These are phyloP conservation scores for Sanghuangporus sanghuang DNA, from an alignment of 1,284 basidiomycete species.

Conservation along the genomic window DNA sequence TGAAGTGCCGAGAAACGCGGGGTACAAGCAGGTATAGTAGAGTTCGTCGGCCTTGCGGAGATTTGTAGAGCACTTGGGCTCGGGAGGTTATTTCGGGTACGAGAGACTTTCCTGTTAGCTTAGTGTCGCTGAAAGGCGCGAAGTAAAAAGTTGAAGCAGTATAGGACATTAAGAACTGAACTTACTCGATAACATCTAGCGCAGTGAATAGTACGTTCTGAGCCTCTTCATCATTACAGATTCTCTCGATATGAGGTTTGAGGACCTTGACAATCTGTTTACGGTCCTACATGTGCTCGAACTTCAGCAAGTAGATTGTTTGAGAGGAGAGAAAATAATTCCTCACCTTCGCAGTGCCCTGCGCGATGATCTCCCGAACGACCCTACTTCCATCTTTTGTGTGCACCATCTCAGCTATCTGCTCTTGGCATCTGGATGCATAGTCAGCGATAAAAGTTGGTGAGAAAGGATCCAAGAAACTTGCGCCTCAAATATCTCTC, in stretches of 20 bases:
- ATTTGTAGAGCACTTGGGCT: slow-evolving; percentile 49
- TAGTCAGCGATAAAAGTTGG: neutral
- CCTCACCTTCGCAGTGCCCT: slow-evolving; percentile 72
- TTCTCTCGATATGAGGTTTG: slow-evolving; percentile 81
- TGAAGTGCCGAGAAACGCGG: slow-evolving; percentile 75
- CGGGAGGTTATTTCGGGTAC: slow-evolving; percentile 56
- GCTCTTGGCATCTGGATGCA: slow-evolving; percentile 63
- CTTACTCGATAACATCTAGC: slow-evolving; percentile 81
- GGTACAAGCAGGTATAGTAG: slow-evolving; percentile 80
- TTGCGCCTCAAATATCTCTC: slow-evolving; percentile 66
- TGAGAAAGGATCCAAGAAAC: neutral
- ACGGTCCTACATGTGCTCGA: slow-evolving; percentile 54
- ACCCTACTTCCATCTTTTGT: slow-evolving; percentile 86
- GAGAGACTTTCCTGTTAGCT: slow-evolving; percentile 75
- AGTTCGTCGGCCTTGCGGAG: slow-evolving; percentile 67
- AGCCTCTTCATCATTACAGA: slow-evolving; percentile 82
- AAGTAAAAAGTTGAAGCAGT: slow-evolving; percentile 3
- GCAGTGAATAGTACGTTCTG: slow-evolving; percentile 86
- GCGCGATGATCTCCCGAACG: slow-evolving; percentile 77
- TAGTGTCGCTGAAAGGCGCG: slow-evolving; percentile 63
- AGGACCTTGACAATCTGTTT: slow-evolving; percentile 84
- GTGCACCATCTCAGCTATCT: slow-evolving; percentile 86
- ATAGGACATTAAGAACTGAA: neutral
- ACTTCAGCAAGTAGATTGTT: neutral
- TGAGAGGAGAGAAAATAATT: neutral